Evolutionary conservation across 108 stramenopile species (phyloP).

Genomic region (Pseudonitzschia pungens): DNA sequence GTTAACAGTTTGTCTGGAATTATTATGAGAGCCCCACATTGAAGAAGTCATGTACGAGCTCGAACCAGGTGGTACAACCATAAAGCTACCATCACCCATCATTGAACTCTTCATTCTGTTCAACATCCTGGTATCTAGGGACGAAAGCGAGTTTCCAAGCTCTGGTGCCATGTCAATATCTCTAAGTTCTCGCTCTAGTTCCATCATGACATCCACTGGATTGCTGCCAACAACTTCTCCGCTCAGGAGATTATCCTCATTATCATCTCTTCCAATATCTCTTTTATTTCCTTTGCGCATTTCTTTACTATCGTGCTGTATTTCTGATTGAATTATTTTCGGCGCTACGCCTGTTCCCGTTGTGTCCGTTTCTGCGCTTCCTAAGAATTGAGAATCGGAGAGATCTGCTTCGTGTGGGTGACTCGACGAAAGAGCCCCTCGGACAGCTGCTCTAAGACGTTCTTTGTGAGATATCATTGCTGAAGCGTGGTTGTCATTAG

Average conservation of each 20-base stretch:
- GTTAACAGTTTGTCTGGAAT: constrained; percentile 26
- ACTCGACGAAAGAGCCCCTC: constrained; percentile 65
- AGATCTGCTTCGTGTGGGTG: constrained; percentile 72
- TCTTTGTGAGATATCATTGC: constrained; percentile 48
- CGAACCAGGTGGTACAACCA: constrained; percentile 80
- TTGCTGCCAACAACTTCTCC: constrained; percentile 19
- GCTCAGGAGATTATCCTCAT: constrained; percentile 20
- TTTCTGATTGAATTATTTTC: not conserved
- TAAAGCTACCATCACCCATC: constrained; percentile 72
- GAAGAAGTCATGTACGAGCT: constrained; percentile 63
- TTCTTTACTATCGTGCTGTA: not conserved
- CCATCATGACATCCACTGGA: constrained; percentile 53
- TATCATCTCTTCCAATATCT: constrained; percentile 16
- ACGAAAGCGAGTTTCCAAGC: constrained; percentile 75
- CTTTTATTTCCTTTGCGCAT: not conserved
- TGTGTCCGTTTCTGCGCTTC: constrained; percentile 32
- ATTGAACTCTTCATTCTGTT: constrained; percentile 41
- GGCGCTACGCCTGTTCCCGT: constrained; percentile 12
- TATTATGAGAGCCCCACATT: constrained; percentile 36
- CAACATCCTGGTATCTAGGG: constrained; percentile 53
- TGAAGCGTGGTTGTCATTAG: not conserved
- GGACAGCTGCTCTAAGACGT: constrained; percentile 71
- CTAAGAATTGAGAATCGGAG: constrained; percentile 80
- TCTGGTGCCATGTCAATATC: constrained; percentile 83
- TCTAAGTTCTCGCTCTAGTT: constrained; percentile 78